Evolutionary conservation across 2,329 filamentous ascomycete genomes (phyloP).

Genomic region (Aspergillus pseudonomiae): DNA sequence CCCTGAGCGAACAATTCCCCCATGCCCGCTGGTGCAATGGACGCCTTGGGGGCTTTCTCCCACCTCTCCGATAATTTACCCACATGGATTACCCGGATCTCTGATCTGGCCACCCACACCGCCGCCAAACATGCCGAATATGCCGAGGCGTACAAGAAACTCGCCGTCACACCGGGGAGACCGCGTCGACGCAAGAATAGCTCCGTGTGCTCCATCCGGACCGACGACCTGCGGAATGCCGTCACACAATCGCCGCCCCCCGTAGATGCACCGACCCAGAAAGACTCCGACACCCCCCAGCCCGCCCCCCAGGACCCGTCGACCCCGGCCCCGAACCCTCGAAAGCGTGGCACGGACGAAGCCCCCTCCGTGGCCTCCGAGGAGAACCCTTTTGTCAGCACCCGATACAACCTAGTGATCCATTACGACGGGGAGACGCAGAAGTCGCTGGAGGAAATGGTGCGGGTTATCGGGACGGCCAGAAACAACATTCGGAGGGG

Average conservation of each 20-base stretch:
- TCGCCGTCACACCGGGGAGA: conserved; percentile 32
- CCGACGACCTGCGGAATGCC: conserved; percentile 26
- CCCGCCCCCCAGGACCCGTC: conserved; percentile 15
- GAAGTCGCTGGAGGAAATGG: conserved; percentile 77
- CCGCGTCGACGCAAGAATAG: conserved; percentile 44
- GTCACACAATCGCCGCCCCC: conserved; percentile 6
- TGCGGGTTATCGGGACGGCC: conserved; percentile 77
- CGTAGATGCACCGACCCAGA: conserved; percentile 4
- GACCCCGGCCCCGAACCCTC: conserved; percentile 32
- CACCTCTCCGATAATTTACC: conserved; percentile 49
- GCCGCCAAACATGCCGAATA: conserved; percentile 47
- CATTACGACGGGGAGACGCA: conserved; percentile 91
- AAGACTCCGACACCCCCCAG: conserved; percentile 3
- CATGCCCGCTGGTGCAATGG: conserved; percentile 33
- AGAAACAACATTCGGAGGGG: conserved; percentile 85
- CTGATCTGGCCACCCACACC: conserved; percentile 46
- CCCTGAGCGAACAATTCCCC: background rate
- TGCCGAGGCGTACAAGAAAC: conserved; percentile 44
- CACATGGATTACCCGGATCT: conserved; percentile 46
- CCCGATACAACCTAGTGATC: conserved; percentile 78
- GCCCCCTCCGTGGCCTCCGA: conserved; percentile 35
- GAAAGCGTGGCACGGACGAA: conserved; percentile 41
- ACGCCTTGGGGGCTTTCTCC: conserved; percentile 49
- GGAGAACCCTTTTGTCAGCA: conserved; percentile 61
- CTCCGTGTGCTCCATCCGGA: conserved; percentile 47